Conservation (phyloP, 768 basidiomycete species). For the Termitomyces titanicus region DNA sequence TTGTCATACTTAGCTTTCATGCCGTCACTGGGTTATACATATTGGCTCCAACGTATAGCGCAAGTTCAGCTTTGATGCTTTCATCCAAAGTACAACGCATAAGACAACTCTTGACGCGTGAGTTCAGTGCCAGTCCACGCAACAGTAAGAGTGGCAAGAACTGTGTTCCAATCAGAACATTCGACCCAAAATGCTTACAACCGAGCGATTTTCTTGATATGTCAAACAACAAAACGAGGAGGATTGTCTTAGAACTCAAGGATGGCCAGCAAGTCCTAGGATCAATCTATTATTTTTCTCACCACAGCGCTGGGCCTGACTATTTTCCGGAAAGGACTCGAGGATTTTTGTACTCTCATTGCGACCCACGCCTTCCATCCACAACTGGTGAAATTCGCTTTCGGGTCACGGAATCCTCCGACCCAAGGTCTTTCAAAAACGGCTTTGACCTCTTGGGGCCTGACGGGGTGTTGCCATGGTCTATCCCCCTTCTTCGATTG, state of each 20-base stretch:
- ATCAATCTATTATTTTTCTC: background rate
- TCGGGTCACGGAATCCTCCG: slow-evolving; percentile 10
- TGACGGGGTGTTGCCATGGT: slow-evolving; percentile 10
- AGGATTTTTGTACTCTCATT: no score
- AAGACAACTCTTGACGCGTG: background rate
- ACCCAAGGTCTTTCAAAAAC: slow-evolving; percentile 5
- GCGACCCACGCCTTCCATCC: background rate
- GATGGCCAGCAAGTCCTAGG: background rate
- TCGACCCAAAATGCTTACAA: background rate
- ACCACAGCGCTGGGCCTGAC: no score
- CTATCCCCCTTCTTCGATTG: background rate
- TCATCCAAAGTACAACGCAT: background rate
- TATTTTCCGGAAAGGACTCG: background rate
- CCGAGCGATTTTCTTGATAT: background rate
- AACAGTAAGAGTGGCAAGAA: no score
- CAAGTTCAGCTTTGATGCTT: background rate
- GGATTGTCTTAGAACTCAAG: background rate
- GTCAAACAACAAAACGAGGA: background rate
- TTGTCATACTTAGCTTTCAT: no score
- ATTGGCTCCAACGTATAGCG: background rate
- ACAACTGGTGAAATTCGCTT: slow-evolving; percentile 14
- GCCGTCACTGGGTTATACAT: no score
- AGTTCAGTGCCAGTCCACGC: background rate
- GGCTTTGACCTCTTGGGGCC: slow-evolving; percentile 12
- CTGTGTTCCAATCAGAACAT: background rate